Base-by-base conservation (phyloP, 495 filamentous ascomycete genomes). In the Podospora comata region DNA sequence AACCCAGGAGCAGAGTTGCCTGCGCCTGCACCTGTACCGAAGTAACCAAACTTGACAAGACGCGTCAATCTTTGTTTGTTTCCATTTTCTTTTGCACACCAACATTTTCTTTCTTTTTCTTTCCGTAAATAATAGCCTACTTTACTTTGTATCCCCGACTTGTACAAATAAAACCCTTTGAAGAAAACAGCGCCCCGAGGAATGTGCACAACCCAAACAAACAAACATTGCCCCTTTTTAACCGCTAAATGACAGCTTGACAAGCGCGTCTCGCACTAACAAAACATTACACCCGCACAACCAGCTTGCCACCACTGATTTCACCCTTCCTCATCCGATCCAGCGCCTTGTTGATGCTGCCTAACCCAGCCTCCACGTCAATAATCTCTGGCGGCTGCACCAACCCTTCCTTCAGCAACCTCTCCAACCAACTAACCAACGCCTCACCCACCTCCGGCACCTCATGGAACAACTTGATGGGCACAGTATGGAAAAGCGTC, bases 401-500 rank as follows among this genome's bases (percentile, higher is more conserved):
- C 20, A 81, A 68, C 0, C 78, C 78, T 3, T 79, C 72, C 26
- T 81, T 78, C 57, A 91, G 69, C 59, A 91, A 73, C 44, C 77
- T 74, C 73, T 91, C 88, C 67, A 89, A 73, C 89, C 88, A 91
- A 19, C 70, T 69, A 4, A 86, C 84, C 72, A 89, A 72, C 6
- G 73, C 75, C 61, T 86, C 84, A 1, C 89, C 89, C 0, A 90
- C 80, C 3, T 77, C 75, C 0, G 85, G 81, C 3, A 85, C 83
- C 62, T 84, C 81, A 70, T 91, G 89, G 70, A 90, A 91, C 27
- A 89, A 67, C 74, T 91, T 91, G 63, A 91, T 89, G 0, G 89
- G 89, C 23, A 91, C 85, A 4, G 81, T 87, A 66, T 91, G 88
- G 28, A 74, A 76, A 61, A 71, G 13, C 1, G 69, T 67, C 19